Conservation (phyloP, 1,284 basidiomycete genomes). For the Cutaneotrichosporon cutaneum region DNA sequence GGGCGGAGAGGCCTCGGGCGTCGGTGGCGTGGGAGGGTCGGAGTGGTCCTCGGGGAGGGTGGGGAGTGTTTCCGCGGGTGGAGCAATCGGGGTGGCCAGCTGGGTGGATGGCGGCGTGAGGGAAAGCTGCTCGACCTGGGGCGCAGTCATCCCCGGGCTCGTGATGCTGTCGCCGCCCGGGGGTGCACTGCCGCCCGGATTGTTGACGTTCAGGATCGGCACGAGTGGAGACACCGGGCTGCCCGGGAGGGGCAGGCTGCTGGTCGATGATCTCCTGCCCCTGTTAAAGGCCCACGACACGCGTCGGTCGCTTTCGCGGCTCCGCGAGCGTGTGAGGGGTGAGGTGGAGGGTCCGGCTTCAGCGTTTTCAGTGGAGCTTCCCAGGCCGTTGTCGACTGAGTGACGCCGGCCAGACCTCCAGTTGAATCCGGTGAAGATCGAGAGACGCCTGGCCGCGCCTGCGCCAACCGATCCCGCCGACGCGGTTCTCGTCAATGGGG, state of each 20-base stretch:
- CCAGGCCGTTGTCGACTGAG: not conserved
- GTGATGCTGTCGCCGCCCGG: not conserved
- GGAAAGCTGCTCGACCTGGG: not conserved
- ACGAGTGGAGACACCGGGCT: not conserved
- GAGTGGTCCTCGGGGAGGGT: slow-evolving; percentile 14
- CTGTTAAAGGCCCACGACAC: not conserved
- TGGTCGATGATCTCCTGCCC: not conserved
- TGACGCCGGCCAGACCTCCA: slow-evolving; percentile 5
- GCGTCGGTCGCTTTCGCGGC: not conserved
- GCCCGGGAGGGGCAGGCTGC: not conserved
- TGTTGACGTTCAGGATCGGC: not conserved
- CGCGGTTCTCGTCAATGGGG: not conserved
- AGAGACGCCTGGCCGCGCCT: not conserved
- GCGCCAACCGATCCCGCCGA: not conserved
- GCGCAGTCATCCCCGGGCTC: not conserved
- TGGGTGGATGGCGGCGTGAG: not conserved
- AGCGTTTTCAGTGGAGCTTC: not conserved
- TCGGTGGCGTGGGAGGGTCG: not conserved
- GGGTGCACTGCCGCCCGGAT: not conserved
- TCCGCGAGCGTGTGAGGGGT: not conserved
- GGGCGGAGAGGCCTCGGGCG: slow-evolving; percentile 5
- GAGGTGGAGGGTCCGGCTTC: not conserved
- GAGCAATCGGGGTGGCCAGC: not conserved
- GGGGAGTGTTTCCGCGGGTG: slow-evolving; percentile 5
- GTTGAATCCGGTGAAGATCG: slow-evolving; percentile 3